Percentiles rank a stretch among this genome's conserved stretches.
Evolutionary conservation across 2,329 filamentous ascomycete species (phyloP).

Genomic region (Fusarium drepaniforme): DNA sequence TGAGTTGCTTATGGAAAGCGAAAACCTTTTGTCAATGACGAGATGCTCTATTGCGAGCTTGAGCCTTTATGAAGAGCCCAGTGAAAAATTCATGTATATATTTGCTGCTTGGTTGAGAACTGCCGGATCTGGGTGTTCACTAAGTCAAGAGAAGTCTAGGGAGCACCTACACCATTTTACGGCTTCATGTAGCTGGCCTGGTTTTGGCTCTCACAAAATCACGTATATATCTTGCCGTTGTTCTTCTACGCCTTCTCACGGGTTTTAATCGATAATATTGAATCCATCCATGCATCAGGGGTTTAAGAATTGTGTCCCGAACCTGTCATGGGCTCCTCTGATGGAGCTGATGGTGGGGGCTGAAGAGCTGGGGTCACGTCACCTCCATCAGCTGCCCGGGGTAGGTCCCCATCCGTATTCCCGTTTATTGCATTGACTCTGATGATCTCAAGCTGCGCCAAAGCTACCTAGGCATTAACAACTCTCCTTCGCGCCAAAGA

Average conservation of each 20-base stretch:
- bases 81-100: neutral
- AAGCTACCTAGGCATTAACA: conserved; percentile 10
- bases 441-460: conserved; percentile 22
- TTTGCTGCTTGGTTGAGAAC: neutral
- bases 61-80: neutral
- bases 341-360: conserved; percentile 15
- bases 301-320: neutral
- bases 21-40: neutral
- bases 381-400: conserved; percentile 28
- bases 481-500: conserved; percentile 9
- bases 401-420: neutral
- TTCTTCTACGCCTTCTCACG: neutral
- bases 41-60: neutral
- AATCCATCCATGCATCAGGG: neutral
- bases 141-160: neutral
- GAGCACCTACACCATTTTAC: neutral
- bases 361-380: conserved; percentile 31
- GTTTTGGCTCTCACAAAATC: neutral
- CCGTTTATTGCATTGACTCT: conserved; percentile 35
- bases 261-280: neutral
- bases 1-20: neutral
- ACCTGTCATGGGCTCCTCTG: conserved; percentile 18
- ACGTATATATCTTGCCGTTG: neutral
- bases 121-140: neutral
- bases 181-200: neutral